phyloP scores from a whole-genome alignment of 805 yeast genomes.

The Wickerhamomyces subpelliculosus region DNA sequence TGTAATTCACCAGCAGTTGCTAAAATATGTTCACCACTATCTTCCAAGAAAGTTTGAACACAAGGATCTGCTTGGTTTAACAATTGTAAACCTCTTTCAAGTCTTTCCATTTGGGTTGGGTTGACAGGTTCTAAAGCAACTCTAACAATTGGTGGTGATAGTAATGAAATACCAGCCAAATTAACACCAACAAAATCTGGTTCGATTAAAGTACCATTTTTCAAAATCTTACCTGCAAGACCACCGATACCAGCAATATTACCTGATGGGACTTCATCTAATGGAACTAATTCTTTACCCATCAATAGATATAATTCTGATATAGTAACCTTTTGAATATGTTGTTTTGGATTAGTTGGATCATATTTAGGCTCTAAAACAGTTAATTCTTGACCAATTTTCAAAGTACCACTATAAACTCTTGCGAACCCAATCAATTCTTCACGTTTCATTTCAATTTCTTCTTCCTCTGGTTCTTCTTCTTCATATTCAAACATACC shows the following conservation, averaged over 20 bases:
- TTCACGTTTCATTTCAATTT: slow-evolving; percentile 40
- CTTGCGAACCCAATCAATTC: slow-evolving; percentile 84
- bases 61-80: slow-evolving; percentile 92
- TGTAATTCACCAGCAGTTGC: slow-evolving; percentile 97
- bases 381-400: slow-evolving; percentile 65
- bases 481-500: slow-evolving; percentile 43
- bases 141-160: slow-evolving; percentile 86
- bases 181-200: slow-evolving; percentile 57
- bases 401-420: slow-evolving; percentile 77
- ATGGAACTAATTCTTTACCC: slow-evolving; percentile 84
- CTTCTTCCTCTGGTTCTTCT: slow-evolving; percentile 43
- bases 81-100: slow-evolving; percentile 72
- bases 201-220: slow-evolving; percentile 76
- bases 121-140: slow-evolving; percentile 95
- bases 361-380: slow-evolving; percentile 86
- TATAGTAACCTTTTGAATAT: slow-evolving; percentile 50
- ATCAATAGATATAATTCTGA: slow-evolving; percentile 72
- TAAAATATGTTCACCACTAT: slow-evolving; percentile 86
- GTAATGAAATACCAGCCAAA: slow-evolving; percentile 65
- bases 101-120: slow-evolving; percentile 68
- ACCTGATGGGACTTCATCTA: slow-evolving; percentile 86
- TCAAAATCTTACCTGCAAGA: slow-evolving; percentile 70
- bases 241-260: slow-evolving; percentile 94
- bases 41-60: slow-evolving; percentile 78
- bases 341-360: slow-evolving; percentile 52